A percentile compares a stretch with the other conserved stretches of the same genome.
Conservation (phyloP, 345 rosid species). For the Excoecaria cochinchinensis region DNA sequence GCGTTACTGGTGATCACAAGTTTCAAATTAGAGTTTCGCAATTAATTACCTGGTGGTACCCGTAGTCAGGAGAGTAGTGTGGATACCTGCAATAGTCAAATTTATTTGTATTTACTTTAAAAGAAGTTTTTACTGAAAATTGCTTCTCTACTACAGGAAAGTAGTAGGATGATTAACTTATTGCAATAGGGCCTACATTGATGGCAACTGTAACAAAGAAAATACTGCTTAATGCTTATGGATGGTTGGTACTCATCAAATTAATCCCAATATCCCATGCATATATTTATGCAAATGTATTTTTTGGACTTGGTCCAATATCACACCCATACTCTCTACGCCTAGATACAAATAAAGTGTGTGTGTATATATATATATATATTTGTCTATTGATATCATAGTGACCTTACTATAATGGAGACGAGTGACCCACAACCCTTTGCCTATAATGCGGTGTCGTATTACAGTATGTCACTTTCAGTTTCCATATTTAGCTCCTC, state of each 20-base stretch:
- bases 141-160: slow-evolving; percentile 18
- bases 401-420: not conserved
- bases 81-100: slow-evolving; percentile 52
- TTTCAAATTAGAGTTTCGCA: not conserved
- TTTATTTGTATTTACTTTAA: not conserved
- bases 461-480: not conserved
- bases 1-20: no score
- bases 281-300: not conserved
- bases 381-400: not conserved
- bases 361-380: not conserved
- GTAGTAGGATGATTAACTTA: not conserved
- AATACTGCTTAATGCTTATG: no score
- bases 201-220: slow-evolving; percentile 20
- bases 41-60: slow-evolving; percentile 63
- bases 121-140: not conserved
- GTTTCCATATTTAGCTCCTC: slow-evolving; percentile 10
- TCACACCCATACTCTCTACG: not conserved
- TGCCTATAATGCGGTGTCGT: not conserved
- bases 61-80: slow-evolving; percentile 66
- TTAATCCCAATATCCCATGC: not conserved
- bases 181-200: slow-evolving; percentile 25
- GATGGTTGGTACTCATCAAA: not conserved
- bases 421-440: slow-evolving; percentile 9
- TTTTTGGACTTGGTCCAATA: not conserved
- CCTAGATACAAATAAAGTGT: not conserved